Percentiles rank a stretch among this genome's conserved stretches.
These are phyloP conservation scores for Medicago lupulina DNA, from an alignment of 306 rosid species.

Conservation along the genomic window DNA sequence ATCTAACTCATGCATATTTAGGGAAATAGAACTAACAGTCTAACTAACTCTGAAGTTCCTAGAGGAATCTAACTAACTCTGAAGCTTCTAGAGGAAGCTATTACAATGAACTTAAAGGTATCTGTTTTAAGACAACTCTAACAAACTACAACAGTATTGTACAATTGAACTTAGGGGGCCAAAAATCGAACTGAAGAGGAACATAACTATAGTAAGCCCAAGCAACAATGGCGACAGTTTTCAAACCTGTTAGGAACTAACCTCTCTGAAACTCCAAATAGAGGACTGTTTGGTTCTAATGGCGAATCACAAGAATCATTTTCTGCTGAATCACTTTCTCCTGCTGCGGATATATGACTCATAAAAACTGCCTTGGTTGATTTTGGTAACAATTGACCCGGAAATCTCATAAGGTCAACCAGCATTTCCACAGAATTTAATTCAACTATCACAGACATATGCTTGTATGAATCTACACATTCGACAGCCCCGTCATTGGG, in stretches of 20 bases:
- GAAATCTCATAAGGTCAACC: conserved; percentile 97
- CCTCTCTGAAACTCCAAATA: conserved; percentile 90
- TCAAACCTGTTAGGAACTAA: conserved; percentile 66
- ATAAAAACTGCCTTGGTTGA: conserved; percentile 87
- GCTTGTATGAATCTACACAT: conserved; percentile 84
- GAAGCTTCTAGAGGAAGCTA: too few species aligned
- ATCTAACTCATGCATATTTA: too few species aligned
- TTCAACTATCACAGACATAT: conserved; percentile 84
- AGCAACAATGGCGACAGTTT: conserved; percentile 30
- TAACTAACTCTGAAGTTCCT: too few species aligned
- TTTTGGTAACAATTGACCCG: conserved; percentile 83
- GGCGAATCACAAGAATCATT: conserved; percentile 99
- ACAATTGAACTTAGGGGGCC: conserved; percentile 24
- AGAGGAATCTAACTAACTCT: too few species aligned
- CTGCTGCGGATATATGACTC: conserved; percentile 94
- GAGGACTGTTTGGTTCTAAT: conserved; percentile 97
- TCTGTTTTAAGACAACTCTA: too few species aligned
- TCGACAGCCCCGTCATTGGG: conserved; percentile 82
- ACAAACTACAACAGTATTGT: conserved; percentile 17
- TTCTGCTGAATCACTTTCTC: conserved; percentile 99
- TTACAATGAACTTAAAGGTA: too few species aligned
- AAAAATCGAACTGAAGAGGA: conserved; percentile 22
- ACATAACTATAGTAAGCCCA: conserved; percentile 30
- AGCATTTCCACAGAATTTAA: conserved; percentile 85
- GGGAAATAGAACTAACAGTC: too few species aligned